phyloP scores from a whole-genome alignment of 441 rosid genomes.

The Jatropha multifida region DNA sequence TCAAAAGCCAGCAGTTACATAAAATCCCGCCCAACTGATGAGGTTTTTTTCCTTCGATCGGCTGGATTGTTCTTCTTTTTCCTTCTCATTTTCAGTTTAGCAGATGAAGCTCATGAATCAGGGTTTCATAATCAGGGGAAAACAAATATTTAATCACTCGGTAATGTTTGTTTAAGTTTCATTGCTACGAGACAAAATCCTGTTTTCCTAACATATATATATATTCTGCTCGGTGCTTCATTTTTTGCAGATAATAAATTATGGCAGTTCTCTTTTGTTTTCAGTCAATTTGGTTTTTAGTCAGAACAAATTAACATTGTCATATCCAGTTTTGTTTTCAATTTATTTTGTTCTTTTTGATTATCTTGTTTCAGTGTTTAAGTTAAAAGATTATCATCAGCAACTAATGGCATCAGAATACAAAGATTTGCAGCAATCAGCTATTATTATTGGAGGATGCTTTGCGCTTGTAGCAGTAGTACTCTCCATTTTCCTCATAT shows the following conservation, averaged over 20 bases:
- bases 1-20: background rate
- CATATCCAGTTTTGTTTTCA: background rate
- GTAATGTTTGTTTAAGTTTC: background rate
- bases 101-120: background rate
- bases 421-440: conserved; percentile 53
- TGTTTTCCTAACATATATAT: background rate
- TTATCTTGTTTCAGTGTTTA: background rate
- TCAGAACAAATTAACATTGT: background rate
- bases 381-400: background rate
- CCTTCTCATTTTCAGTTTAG: background rate
- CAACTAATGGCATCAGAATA: conserved; percentile 13
- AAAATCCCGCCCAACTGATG: background rate
- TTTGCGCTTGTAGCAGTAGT: conserved; percentile 55
- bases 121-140: background rate
- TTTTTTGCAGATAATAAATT: background rate
- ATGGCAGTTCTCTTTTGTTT: background rate
- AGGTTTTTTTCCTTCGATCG: too few relatives aligned
- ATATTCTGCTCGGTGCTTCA: background rate
- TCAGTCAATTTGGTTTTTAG: background rate
- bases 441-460: conserved; percentile 60
- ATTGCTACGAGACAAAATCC: background rate
- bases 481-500: conserved; percentile 53
- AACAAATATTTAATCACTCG: too few relatives aligned
- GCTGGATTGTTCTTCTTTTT: too few relatives aligned
- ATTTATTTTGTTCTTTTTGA: background rate